Conservation (phyloP, 768 basidiomycete species). For the Gyrodon lividus region DNA sequence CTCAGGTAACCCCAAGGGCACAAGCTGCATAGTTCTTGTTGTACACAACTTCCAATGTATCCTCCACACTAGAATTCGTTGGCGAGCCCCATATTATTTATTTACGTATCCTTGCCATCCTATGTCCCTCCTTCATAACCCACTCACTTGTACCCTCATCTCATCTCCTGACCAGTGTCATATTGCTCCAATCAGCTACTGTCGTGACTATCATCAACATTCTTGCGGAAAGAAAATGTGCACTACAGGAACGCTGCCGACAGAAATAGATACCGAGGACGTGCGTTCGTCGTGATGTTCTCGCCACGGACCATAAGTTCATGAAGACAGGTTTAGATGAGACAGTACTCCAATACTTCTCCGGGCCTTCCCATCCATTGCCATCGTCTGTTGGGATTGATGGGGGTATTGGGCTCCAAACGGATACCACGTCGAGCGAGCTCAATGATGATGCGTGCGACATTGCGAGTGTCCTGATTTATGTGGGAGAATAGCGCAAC, state of each 20-base stretch:
- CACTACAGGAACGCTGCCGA: not conserved
- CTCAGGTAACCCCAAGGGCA: slow-evolving; percentile 3
- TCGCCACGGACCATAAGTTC: slow-evolving; percentile 10
- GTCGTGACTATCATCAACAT: not conserved
- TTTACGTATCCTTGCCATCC: slow-evolving; percentile 5
- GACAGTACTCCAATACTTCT: slow-evolving; percentile 52
- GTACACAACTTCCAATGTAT: slow-evolving; percentile 6
- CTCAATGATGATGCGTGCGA: slow-evolving; percentile 76
- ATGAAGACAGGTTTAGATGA: slow-evolving; percentile 19
- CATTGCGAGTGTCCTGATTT: slow-evolving; percentile 82
- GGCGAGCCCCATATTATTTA: slow-evolving; percentile 9
- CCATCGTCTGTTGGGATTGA: slow-evolving; percentile 69
- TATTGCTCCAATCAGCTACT: not conserved
- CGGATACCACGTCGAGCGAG: slow-evolving; percentile 68
- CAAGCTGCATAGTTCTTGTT: slow-evolving; percentile 9
- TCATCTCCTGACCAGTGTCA: not conserved
- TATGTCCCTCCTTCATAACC: not conserved
- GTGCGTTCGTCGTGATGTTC: slow-evolving; percentile 3
- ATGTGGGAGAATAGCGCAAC: slow-evolving; percentile 1
- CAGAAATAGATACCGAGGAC: not conserved
- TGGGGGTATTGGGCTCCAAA: slow-evolving; percentile 71
- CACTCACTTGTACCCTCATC: not conserved
- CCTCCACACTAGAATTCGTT: slow-evolving; percentile 10
- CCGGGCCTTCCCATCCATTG: slow-evolving; percentile 84
- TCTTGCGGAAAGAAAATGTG: not conserved